Evolutionary conservation across 2,329 filamentous ascomycete species (phyloP), one percentile per base, ranked within the genome.

Genomic region (Stenocarpella maydis): DNA sequence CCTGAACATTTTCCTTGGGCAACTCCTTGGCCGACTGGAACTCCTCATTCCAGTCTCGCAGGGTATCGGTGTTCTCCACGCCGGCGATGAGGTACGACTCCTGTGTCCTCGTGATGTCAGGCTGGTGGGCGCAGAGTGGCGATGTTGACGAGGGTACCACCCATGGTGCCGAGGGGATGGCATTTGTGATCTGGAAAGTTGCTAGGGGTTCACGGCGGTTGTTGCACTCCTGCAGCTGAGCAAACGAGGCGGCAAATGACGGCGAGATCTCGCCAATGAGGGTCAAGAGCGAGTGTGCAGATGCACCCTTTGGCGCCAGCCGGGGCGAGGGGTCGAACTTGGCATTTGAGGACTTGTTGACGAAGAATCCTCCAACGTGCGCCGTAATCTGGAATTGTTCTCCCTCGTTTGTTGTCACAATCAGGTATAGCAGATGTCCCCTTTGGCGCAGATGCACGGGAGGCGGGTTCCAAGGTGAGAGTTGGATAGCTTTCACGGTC

Each of bases 21-120:
- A 99, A 87, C 80, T 99, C 96, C 76, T 94, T 91, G 14, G 96
- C 97, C 2, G 95, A 97, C 80, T 99, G 96, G 78, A 99, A 97
- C 78, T 99, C 96, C 80, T 99, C 96, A 76, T 99, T 99, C 95
- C 97, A 99, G 80, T 99, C 96, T 69, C 96, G 90, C 72, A 99
- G 85, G 5, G 94, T 97, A 77, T 99, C 96, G 0, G 94, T 93
- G 78, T 95, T 97, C 77, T 99, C 96, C 31, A 95, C 91, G 37
- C 97, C 97, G 24, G 93, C 89, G 71, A 98, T 90, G 71, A 99
- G 84, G 78, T 93, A 98, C 60, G 92, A 93, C 84, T 99, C 96
- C 81, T 99, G 96, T 26, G 95, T 93, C 67, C 97, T 90, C 26
- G 95, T 93, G 72, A 94, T 88, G 78, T 99, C 96, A 28, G 95